phyloP scores from a whole-genome alignment of 1,284 basidiomycete genomes.

The Ganoderma boninense region DNA sequence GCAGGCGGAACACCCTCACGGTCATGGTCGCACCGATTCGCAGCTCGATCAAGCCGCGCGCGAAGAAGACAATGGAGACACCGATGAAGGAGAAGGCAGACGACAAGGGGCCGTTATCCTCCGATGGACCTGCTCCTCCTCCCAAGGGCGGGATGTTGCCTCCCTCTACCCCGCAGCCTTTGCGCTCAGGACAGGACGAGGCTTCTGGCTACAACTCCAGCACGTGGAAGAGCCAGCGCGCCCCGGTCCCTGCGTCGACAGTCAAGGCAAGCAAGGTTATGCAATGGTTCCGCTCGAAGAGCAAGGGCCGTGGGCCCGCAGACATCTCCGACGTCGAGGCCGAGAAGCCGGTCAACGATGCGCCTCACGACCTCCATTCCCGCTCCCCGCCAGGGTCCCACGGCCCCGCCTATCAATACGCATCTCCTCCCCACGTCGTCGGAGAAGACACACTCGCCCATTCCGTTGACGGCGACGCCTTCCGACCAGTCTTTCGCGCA shows the following conservation, averaged over 20 bases:
- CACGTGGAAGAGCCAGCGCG: slow-evolving; percentile 31
- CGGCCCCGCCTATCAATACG: slow-evolving; percentile 42
- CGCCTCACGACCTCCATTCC: slow-evolving; percentile 36
- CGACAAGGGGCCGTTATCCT: slow-evolving; percentile 15
- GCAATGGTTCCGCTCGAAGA: slow-evolving; percentile 82
- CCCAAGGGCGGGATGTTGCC: slow-evolving; percentile 32
- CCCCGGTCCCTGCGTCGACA: slow-evolving; percentile 67
- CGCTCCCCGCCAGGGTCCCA: slow-evolving; percentile 33
- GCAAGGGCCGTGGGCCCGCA: slow-evolving; percentile 54
- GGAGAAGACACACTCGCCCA: slow-evolving; percentile 38
- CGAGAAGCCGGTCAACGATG: slow-evolving; percentile 34
- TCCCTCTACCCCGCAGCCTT: slow-evolving; percentile 36
- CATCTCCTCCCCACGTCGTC: slow-evolving; percentile 36
- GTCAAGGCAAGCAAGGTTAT: slow-evolving; percentile 81
- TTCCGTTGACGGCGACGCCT: slow-evolving; percentile 44
- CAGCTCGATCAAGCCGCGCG: slow-evolving; percentile 61
- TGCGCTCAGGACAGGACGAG: slow-evolving; percentile 23
- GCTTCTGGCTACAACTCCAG: slow-evolving; percentile 15
- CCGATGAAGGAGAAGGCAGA: slow-evolving; percentile 49
- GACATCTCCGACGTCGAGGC: slow-evolving; percentile 44
- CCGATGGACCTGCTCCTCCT: slow-evolving; percentile 26
- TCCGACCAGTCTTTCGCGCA: slow-evolving; percentile 54
- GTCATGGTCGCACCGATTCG: slow-evolving; percentile 84
- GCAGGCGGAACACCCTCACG: slow-evolving; percentile 79
- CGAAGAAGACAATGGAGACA: slow-evolving; percentile 47